Base-by-base conservation (phyloP, 1,284 basidiomycete genomes). In the Phenoliferia sp. region DNA sequence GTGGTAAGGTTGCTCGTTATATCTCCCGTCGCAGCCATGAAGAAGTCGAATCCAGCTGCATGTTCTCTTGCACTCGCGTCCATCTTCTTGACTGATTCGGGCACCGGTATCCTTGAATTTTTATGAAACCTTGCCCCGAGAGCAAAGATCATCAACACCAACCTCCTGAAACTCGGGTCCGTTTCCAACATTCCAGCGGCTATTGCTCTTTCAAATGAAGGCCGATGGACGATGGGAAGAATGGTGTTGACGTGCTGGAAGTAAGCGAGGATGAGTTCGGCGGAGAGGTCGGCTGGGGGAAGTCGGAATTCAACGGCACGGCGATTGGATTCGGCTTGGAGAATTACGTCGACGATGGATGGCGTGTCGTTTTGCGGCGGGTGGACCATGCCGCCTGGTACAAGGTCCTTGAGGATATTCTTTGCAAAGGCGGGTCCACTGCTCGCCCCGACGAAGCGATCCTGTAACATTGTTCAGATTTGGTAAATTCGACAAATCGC, bases 161-260 rank as follows among this genome's bases (percentile, higher is more conserved):
- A 26, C 17, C 48, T 19, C 5, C 48, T 19, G 48, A 52, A 52
- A 19, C 22, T n/a, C 7, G 48, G 9, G 17, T 52, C 48, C 9
- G 48, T 52, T 26, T 52, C 48, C 31, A 34, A 22, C 26, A 87
- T 76, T 3, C 84, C 83, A 9, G 85, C 83, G 22, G 78, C 78
- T 58, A 90, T 79, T 54, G 83, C 81, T 29, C 80, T 78, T 69
- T 89, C 85, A 73, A 94, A 92, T 28, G 85, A 87, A 1, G 87
- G 86, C 0, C 86, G 85, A 76, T 94, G 92, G 3, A 95, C 80
- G 29, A 94, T 80, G 6, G 90, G 90, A 32, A 85, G 78, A 71
- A 86, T 83, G 2, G 79, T 74, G 76, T 94, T 91, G 72, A 86
- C 78, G 61, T 85, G 76, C 0, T 74, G 73, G 75, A 94, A 94